Evolutionary conservation across 306 rosid genomes (phyloP), one percentile per base, ranked within the genome.

Genomic region (Ormosia emarginata): DNA sequence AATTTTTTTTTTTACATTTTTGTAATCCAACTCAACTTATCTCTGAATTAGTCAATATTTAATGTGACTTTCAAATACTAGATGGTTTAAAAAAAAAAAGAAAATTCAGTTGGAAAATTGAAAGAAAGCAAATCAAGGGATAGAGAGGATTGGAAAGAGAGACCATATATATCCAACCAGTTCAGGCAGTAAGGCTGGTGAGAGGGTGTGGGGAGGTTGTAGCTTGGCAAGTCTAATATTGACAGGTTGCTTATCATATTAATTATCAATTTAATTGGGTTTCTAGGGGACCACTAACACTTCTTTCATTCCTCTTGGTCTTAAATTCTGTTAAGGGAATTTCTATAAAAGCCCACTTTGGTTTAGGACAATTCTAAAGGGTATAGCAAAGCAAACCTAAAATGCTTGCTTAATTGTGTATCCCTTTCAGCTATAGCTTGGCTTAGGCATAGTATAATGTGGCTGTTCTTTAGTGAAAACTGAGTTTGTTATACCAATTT

Each of bases 271-370:
- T 87, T 77, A 86, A 34, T 79, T 89, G 71, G 52, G 61, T 70
- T 83, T 39, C 24, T 3, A 43, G 18, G 88, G 90, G 89, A 90
- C 93, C 89, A 86, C 89, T 72, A 1, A 8, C 71, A 10, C 56
- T 32, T 63, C 66, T 71, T 75, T 71, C 74, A 81, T 80, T 83
- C 77, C 56, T 53, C 75, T 62, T 52, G 61, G 24, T 74, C 81
- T 69, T 81, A 39, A 86, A 79, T 69, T 82, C 78, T 49, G 71
- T 80, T 64, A 17, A 71, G 34, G 66, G 71, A 71, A 80, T 84
- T 86, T 87, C 82, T 78, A 8, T 64, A 47, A 68, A 75, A 50
- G 46, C 43, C n/a, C 55, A 65, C 72, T 75, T 78, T 80, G 30
- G 8, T 67, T 84, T 61, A 47, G 72, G 74, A 44, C 39, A 24